Base-by-base conservation (phyloP, 345 rosid species). In the Euphorbia peplus region DNA sequence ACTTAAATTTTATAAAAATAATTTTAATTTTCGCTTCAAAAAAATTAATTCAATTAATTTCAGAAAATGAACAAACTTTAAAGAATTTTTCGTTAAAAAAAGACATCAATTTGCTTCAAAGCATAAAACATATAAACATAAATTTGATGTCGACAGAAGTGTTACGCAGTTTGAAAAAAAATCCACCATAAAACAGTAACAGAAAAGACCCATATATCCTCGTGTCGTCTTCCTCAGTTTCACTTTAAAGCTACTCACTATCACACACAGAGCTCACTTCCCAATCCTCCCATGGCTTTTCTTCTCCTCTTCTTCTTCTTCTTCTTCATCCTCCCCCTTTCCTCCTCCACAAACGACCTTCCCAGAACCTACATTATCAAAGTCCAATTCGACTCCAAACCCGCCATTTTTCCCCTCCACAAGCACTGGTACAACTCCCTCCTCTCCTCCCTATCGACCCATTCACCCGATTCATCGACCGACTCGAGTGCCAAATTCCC, bases 331-430 rank as follows among this genome's bases (percentile, higher is more conserved):
- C n/a, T 48, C 8, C 4, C 75, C 32, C 44, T 69, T 13, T 26
- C 72, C 55, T 60, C 75, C 21, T 60, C 64, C 11, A 46, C 32
- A 0, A 61, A 76, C 37, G 69, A 61, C 65, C 52, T 5, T 0
- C 80, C 80, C 0, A 22, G 71, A 22, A 76, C 80, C 30, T 71
- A 30, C 80, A 67, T 76, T 1, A 56, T 76, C 53, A 53, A 66
- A 39, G 76, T 76, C 61, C 69, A 67, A 1, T 53, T 15, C 15
- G 80, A 76, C 28, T 42, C 76, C 22, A 76, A 66, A 12, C 80
- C 80, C 12, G 39, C 75, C 61, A 57, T 67, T 54, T 76, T 76
- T 70, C 71, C 80, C 22, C 73, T 71, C 46, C 80, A 55, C 68
- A 47, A 30, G 42, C 76, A 71, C 66, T 76, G 80, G 80, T 76